phyloP scores from a whole-genome alignment of 2,329 filamentous ascomycete species.

The Zymoseptoria crescenta region DNA sequence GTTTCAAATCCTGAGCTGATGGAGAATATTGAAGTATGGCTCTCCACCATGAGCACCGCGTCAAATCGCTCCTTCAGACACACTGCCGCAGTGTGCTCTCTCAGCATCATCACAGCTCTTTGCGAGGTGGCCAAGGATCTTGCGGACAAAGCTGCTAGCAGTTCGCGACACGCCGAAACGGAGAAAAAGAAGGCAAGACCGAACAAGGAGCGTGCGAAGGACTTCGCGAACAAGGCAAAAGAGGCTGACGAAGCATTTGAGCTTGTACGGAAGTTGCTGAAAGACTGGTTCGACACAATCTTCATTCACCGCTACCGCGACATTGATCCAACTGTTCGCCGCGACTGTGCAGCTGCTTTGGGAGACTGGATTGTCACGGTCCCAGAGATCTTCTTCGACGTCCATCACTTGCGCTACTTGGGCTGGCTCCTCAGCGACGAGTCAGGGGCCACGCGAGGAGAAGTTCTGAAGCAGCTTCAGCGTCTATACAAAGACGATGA shows the following conservation, averaged over 20 bases:
- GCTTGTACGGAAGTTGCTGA: constrained; percentile 62
- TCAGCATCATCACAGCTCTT: constrained; percentile 71
- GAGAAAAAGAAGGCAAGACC: constrained; percentile 65
- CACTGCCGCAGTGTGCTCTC: constrained; percentile 77
- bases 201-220: constrained; percentile 70
- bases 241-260: constrained; percentile 64
- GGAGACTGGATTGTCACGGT: constrained; percentile 82
- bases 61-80: constrained; percentile 84
- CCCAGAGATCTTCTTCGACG: constrained; percentile 83
- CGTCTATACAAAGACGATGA: constrained; percentile 73
- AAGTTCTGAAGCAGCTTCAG: constrained; percentile 75
- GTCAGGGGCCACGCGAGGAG: constrained; percentile 64
- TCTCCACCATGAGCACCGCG: constrained; percentile 84
- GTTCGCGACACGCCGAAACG: constrained; percentile 68
- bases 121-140: constrained; percentile 66
- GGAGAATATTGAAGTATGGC: constrained; percentile 85
- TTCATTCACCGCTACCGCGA: constrained; percentile 96
- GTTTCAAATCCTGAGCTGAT: constrained; percentile 70
- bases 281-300: constrained; percentile 82
- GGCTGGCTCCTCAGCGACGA: constrained; percentile 92
- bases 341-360: constrained; percentile 79
- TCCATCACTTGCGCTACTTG: constrained; percentile 81
- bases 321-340: constrained; percentile 78
- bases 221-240: constrained; percentile 63
- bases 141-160: constrained; percentile 63